A percentile compares a stretch with the other conserved stretches of the same genome.
These are phyloP conservation scores for Malus hybrid DNA, from an alignment of 331 rosid species.

Conservation along the genomic window DNA sequence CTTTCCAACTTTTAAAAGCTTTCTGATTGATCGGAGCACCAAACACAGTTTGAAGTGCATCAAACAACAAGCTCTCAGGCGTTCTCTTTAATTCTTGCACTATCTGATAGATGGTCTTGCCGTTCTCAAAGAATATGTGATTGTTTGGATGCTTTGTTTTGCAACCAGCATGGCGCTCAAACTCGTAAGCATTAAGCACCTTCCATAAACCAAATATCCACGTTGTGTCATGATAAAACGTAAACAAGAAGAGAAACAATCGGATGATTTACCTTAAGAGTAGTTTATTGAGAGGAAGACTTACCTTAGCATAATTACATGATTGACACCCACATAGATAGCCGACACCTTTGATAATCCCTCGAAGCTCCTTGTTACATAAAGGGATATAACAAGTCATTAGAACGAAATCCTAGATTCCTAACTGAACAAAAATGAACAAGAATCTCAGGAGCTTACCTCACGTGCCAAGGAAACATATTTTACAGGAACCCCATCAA, in stretches of 20 bases:
- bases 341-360: constrained; percentile 79
- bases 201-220: constrained; percentile 19
- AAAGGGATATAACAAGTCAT: constrained; percentile 16
- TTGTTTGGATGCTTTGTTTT: constrained; percentile 91
- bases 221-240: not conserved
- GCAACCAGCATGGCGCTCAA: constrained; percentile 90
- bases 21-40: constrained; percentile 88
- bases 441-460: constrained; percentile 43
- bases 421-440: not conserved
- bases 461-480: constrained; percentile 68
- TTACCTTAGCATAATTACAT: constrained; percentile 67
- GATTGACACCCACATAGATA: constrained; percentile 88
- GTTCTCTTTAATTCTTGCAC: constrained; percentile 86
- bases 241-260: constrained; percentile 10
- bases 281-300: constrained; percentile 17
- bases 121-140: constrained; percentile 79
- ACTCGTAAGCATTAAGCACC: constrained; percentile 87
- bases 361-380: constrained; percentile 68
- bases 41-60: constrained; percentile 63
- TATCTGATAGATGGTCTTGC: constrained; percentile 80
- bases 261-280: constrained; percentile 41
- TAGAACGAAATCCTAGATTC: constrained; percentile 6
- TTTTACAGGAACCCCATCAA: constrained; percentile 92
- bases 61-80: constrained; percentile 69
- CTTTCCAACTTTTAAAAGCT: constrained; percentile 75